phyloP scores from a whole-genome alignment of 78 protist species.

The Dictyostelium discoideum region DNA sequence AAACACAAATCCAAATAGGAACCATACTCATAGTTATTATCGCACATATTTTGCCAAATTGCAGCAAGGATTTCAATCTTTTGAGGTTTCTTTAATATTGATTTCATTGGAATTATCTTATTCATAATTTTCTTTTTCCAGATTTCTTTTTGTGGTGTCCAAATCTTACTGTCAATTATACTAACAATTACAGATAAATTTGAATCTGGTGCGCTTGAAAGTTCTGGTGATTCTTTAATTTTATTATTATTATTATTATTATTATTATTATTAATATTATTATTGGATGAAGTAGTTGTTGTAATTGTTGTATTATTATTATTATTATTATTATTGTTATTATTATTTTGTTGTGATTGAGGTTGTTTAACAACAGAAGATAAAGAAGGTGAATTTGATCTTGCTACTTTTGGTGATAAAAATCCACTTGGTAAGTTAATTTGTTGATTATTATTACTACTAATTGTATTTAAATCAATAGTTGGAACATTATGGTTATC shows the following conservation, averaged over 20 bases:
- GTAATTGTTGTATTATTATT: neutral
- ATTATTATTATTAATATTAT: neutral
- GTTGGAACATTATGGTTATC: neutral
- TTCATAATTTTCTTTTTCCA: constrained; percentile 70
- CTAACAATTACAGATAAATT: constrained; percentile 37
- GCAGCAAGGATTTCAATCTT: constrained; percentile 71
- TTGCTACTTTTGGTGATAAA: constrained; percentile 34
- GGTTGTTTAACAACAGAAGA: neutral
- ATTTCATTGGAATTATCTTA: constrained; percentile 24
- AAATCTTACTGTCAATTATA: constrained; percentile 55
- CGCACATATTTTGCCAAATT: constrained; percentile 80
- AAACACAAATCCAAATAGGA: constrained; percentile 51
- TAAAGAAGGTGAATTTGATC: constrained; percentile 16
- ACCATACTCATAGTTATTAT: constrained; percentile 51
- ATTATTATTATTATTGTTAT: neutral
- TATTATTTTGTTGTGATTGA: neutral
- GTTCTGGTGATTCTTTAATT: constrained; percentile 35
- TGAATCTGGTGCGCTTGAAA: constrained; percentile 34
- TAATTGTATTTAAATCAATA: neutral
- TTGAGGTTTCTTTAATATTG: constrained; percentile 36
- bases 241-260: neutral
- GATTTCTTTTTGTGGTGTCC: constrained; percentile 37
- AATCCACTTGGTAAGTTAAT: constrained; percentile 32
- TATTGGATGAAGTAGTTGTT: neutral
- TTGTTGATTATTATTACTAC: neutral